A percentile compares a stretch with the other conserved stretches of the same genome.
Evolutionary conservation across 768 basidiomycete genomes (phyloP).

Genomic region (Royoungia palumana): DNA sequence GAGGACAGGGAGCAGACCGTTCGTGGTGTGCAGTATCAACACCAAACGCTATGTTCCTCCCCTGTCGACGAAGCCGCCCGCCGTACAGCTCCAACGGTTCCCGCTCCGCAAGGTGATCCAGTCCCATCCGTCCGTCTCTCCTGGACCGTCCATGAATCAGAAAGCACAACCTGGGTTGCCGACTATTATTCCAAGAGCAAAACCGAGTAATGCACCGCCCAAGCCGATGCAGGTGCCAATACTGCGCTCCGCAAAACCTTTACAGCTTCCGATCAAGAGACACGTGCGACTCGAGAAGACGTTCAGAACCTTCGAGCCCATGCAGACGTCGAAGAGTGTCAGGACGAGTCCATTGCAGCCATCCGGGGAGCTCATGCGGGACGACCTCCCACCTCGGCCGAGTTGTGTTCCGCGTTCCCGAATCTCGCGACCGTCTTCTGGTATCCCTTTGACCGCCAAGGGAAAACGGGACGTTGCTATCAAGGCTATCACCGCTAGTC

Average conservation of each 20-base stretch:
- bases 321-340: neutral
- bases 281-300: neutral
- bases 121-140: too few relatives aligned
- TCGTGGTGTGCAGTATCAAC: constrained; percentile 6
- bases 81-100: neutral
- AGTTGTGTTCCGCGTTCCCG: neutral
- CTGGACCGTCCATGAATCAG: neutral
- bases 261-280: neutral
- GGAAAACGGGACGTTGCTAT: neutral
- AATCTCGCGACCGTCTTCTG: neutral
- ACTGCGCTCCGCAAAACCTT: neutral
- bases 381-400: neutral
- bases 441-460: too few relatives aligned
- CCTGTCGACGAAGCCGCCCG: neutral
- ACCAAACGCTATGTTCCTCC: constrained; percentile 1
- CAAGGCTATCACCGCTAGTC: neutral
- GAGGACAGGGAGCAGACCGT: neutral
- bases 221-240: too few relatives aligned
- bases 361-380: neutral
- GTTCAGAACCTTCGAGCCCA: too few relatives aligned
- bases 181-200: neutral
- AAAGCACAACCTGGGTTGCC: neutral
- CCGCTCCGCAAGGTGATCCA: too few relatives aligned
- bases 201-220: too few relatives aligned
- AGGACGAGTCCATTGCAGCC: neutral